phyloP scores from a whole-genome alignment of 192 early-diverging fungal genomes.

The Linnemannia elongata region DNA sequence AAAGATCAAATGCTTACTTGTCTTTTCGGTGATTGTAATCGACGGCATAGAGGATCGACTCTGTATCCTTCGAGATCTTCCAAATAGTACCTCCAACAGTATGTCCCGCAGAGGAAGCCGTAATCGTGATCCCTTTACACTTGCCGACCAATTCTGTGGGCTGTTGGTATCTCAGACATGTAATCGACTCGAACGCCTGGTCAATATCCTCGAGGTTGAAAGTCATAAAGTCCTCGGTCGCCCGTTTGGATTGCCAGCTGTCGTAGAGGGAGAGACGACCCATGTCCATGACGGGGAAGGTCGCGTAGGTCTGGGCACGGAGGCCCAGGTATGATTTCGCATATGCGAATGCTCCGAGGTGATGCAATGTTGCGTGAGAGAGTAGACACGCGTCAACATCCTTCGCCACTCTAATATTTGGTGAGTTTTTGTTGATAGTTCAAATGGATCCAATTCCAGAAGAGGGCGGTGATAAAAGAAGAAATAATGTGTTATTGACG shows the following conservation, averaged over 20 bases:
- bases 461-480: not conserved
- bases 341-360: conserved; percentile 89
- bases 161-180: conserved; percentile 88
- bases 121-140: conserved; percentile 87
- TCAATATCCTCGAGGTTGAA: conserved; percentile 88
- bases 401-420: conserved; percentile 77
- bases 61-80: conserved; percentile 95
- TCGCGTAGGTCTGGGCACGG: conserved; percentile 89
- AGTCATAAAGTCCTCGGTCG: conserved; percentile 78
- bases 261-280: conserved; percentile 89
- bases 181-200: conserved; percentile 86
- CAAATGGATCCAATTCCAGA: not conserved
- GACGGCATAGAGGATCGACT: conserved; percentile 95
- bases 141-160: conserved; percentile 81
- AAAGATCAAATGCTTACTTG: conserved; percentile 63
- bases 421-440: not conserved
- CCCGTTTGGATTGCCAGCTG: conserved; percentile 75
- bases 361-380: conserved; percentile 89
- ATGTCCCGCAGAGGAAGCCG: conserved; percentile 93
- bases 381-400: conserved; percentile 92
- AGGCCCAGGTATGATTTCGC: conserved; percentile 83
- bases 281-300: conserved; percentile 94
- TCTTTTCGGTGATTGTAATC: conserved; percentile 97
- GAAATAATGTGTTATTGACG: not conserved
- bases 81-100: conserved; percentile 97